These are phyloP conservation scores for Daucus carota DNA, from an alignment of 129 eudicot species.

Conservation along the genomic window DH1_v3.0 NC_030387.2:40094501-40095000, in stretches of 20 bases:
- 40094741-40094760: constrained; percentile 21
- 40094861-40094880: constrained; percentile 31
- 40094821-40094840: constrained; percentile 28
- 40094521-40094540: constrained; percentile 45
- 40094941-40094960: constrained; percentile 24
- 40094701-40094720: constrained; percentile 29
- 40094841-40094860: constrained; percentile 24
- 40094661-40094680: constrained; percentile 13
- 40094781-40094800: constrained; percentile 38
- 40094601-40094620: constrained; percentile 35
- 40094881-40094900: constrained; percentile 26
- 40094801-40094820: constrained; percentile 36
- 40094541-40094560: constrained; percentile 27
- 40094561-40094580: constrained; percentile 36
- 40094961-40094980: constrained; percentile 39
- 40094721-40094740: constrained; percentile 48
- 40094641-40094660: constrained; percentile 33
- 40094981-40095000: constrained; percentile 27
- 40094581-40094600: constrained; percentile 44
- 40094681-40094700: constrained; percentile 18
- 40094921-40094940: constrained; percentile 34
- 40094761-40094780: constrained; percentile 46
- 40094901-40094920: constrained; percentile 39
- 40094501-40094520: constrained; percentile 21
- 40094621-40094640: constrained; percentile 22